A percentile compares a stretch with the other conserved stretches of the same genome.
Evolutionary conservation across 2,329 filamentous ascomycete species (phyloP).

Genomic region (Colletotrichum sp.): DNA sequence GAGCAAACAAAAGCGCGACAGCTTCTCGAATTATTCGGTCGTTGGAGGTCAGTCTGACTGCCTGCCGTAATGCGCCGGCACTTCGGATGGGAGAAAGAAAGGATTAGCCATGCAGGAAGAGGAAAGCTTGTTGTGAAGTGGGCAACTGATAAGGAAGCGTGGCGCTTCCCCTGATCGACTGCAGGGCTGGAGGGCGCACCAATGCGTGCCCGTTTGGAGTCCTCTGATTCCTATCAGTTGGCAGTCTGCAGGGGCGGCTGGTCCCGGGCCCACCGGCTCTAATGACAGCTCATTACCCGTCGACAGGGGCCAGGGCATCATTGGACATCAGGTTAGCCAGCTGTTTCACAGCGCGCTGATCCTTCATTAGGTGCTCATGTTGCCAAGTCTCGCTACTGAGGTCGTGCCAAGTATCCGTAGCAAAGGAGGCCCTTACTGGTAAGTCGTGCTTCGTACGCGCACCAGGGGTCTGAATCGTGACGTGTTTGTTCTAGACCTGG

Average conservation of each 20-base stretch:
- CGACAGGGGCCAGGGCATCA: not conserved
- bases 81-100: not conserved
- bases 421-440: not conserved
- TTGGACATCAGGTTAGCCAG: not conserved
- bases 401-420: not conserved
- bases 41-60: not conserved
- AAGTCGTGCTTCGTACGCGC: not conserved
- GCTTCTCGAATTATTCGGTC: not conserved
- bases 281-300: not conserved
- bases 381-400: not conserved
- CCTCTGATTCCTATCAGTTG: not conserved
- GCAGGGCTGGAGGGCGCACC: not conserved
- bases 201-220: not conserved
- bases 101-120: not conserved
- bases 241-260: constrained; percentile 1
- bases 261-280: not conserved
- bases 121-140: not conserved
- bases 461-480: not conserved
- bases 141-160: not conserved
- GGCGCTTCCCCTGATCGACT: constrained; percentile 2
- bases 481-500: not conserved
- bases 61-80: not conserved
- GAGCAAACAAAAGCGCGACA: not conserved
- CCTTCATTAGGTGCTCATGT: not conserved
- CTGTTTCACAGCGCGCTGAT: not conserved